Conservation (phyloP, 805 yeast species). For the Yueomyces sp. region DNA sequence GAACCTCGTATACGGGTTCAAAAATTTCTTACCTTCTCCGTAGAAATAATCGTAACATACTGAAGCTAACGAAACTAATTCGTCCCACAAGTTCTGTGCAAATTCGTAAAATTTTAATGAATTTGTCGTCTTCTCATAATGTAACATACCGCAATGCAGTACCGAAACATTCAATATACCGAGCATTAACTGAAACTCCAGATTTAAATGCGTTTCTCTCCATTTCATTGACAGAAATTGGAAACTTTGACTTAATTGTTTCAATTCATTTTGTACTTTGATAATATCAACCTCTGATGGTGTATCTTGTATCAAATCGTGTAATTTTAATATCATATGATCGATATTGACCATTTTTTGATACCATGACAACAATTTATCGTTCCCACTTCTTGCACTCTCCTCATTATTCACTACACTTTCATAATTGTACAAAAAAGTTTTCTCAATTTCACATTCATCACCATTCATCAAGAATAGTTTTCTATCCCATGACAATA, state of each 20-base stretch:
- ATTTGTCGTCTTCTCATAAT: constrained; percentile 9
- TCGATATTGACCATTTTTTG: constrained; percentile 10
- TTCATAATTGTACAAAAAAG: constrained; percentile 6
- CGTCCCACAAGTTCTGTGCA: constrained; percentile 12
- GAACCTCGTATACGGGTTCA: constrained; percentile 11
- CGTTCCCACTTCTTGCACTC: neutral
- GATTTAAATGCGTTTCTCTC: constrained; percentile 2
- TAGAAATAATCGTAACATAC: constrained; percentile 12
- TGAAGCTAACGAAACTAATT: constrained; percentile 8
- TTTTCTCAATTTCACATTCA: constrained; percentile 16
- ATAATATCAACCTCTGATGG: constrained; percentile 11
- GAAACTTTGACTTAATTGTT: constrained; percentile 3
- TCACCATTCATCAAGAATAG: constrained; percentile 17
- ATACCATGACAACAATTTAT: constrained; percentile 9
- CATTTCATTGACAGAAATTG: neutral
- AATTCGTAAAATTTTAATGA: constrained; percentile 6
- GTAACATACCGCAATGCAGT: constrained; percentile 12
- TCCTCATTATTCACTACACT: neutral
- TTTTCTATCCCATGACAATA: constrained; percentile 21
- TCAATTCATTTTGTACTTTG: constrained; percentile 3
- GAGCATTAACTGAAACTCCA: constrained; percentile 13
- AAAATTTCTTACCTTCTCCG: constrained; percentile 1
- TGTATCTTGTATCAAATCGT: constrained; percentile 10
- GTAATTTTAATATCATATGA: constrained; percentile 6
- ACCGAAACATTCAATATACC: constrained; percentile 11